Base-by-base conservation (phyloP, 257 asterid genomes). In the Solanum paucissectum region DNA sequence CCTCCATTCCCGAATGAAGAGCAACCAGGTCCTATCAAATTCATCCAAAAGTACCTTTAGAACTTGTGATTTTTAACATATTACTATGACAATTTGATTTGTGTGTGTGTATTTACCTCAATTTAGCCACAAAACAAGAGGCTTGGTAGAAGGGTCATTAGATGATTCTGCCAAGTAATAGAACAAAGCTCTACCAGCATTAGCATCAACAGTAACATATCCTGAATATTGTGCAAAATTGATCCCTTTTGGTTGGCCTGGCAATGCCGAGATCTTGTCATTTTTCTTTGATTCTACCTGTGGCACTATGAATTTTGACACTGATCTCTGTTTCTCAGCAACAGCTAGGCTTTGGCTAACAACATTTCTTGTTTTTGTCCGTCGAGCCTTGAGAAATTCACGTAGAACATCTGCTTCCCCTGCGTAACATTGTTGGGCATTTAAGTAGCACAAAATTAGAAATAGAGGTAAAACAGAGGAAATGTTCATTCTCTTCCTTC, bases 71-170 rank as follows among this genome's bases (percentile, higher is more conserved):
- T 73, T 73, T 34, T 34, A 34, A 73, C 46, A 34, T 71, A 38
- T 38, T 16, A 7, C 12, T 23, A 71, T 71, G 12, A 71, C 25
- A 32, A 32, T 33, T 16, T 20, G 13, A 71, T 71, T 18, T 29
- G 29, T 16, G 20, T 16, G 7, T 62, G 32, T 9, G 71, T 62
- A 62, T 62, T 83, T 60, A 91, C 93, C 93, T 90, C 93, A 92
- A 88, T 91, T 91, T 72, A 91, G 89, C 93, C 92, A 91, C 40
- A 91, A 90, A 81, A 91, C 21, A 29, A 90, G 92, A 49, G 93
- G 93, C 72, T 71, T 90, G 29, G 91, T 16, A 33, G 83, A 13
- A 32, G 90, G 90, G 25, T 90, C 89, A 16, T 66, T 5, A 49
- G 86, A 66, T 18, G 92, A 89, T 88, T 92, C 92, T 6, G 87